phyloP scores from a whole-genome alignment of 331 rosid genomes.

The Rosa hybrid region DNA sequence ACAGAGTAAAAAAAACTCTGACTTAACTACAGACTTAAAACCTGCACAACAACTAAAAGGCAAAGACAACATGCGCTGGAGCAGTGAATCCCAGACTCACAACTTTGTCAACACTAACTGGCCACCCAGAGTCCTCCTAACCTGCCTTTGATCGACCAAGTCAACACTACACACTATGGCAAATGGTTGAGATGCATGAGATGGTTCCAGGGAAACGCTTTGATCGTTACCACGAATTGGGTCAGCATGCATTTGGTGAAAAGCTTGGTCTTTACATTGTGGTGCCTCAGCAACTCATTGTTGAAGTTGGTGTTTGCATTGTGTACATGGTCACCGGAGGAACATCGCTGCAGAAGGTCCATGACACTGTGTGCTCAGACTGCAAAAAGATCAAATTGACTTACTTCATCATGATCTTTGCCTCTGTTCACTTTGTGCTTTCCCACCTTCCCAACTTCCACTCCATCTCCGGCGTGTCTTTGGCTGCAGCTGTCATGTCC shows the following conservation, averaged over 20 bases:
- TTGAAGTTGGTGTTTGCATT: constrained; percentile 70
- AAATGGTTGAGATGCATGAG: constrained; percentile 99
- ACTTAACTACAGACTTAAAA: too few species aligned
- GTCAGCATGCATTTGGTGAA: constrained; percentile 87
- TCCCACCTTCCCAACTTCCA: constrained; percentile 93
- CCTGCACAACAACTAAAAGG: too few species aligned
- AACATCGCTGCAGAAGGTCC: constrained; percentile 72
- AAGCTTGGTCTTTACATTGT: constrained; percentile 87
- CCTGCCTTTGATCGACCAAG: too few species aligned
- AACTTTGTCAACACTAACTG: too few species aligned
- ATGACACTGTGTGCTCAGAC: constrained; percentile 44
- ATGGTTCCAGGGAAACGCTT: constrained; percentile 91
- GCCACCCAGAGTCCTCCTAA: too few species aligned
- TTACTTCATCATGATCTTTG: constrained; percentile 87
- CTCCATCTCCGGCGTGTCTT: constrained; percentile 78
- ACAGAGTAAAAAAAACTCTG: too few species aligned
- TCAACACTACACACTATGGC: constrained; percentile 68
- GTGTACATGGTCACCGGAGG: constrained; percentile 98
- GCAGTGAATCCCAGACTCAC: too few species aligned
- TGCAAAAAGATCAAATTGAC: constrained; percentile 65
- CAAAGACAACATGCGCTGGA: too few species aligned
- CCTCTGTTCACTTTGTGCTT: constrained; percentile 90
- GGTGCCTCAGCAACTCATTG: constrained; percentile 89
- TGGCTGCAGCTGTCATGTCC: constrained; percentile 94
- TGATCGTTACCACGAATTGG: constrained; percentile 90